These are phyloP conservation scores for Phytophthora citrophthora DNA, from an alignment of 352 stramenopile species.

Conservation along the genomic window DNA sequence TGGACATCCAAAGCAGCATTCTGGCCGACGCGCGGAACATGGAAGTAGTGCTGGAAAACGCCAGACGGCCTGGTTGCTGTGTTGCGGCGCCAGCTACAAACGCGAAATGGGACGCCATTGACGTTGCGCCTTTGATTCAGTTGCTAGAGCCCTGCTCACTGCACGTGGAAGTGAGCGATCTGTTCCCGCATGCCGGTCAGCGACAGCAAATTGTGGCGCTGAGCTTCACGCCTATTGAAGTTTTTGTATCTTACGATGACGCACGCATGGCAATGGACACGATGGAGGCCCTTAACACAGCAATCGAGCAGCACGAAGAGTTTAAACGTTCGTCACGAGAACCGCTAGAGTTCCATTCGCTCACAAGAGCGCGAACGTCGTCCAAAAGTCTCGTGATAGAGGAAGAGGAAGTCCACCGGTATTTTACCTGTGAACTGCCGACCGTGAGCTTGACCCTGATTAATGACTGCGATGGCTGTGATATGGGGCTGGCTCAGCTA, in stretches of 20 bases:
- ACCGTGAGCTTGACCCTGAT: slow-evolving; percentile 79
- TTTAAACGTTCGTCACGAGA: slow-evolving; percentile 8
- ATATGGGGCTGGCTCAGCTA: slow-evolving; percentile 85
- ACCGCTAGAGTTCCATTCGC: neutral
- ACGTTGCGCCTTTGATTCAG: slow-evolving; percentile 63
- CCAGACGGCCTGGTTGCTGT: slow-evolving; percentile 70
- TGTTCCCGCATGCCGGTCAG: slow-evolving; percentile 70
- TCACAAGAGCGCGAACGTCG: slow-evolving; percentile 28
- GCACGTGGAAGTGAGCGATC: slow-evolving; percentile 67
- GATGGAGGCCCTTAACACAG: slow-evolving; percentile 49
- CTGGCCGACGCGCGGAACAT: slow-evolving; percentile 65
- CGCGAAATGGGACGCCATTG: slow-evolving; percentile 29
- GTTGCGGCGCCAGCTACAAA: slow-evolving; percentile 36
- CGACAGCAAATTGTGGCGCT: slow-evolving; percentile 80
- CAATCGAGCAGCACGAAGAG: slow-evolving; percentile 30
- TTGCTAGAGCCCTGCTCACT: slow-evolving; percentile 81
- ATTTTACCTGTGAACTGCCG: slow-evolving; percentile 76
- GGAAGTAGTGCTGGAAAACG: slow-evolving; percentile 69
- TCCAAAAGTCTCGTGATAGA: slow-evolving; percentile 19
- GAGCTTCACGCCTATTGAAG: slow-evolving; percentile 76
- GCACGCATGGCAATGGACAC: slow-evolving; percentile 57
- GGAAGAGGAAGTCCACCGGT: slow-evolving; percentile 68
- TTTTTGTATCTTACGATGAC: slow-evolving; percentile 87
- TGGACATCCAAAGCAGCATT: slow-evolving; percentile 79
- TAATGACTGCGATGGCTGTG: slow-evolving; percentile 87